Base-by-base conservation (phyloP, 2,329 filamentous ascomycete genomes). In the Rutstroemia sp. region DNA sequence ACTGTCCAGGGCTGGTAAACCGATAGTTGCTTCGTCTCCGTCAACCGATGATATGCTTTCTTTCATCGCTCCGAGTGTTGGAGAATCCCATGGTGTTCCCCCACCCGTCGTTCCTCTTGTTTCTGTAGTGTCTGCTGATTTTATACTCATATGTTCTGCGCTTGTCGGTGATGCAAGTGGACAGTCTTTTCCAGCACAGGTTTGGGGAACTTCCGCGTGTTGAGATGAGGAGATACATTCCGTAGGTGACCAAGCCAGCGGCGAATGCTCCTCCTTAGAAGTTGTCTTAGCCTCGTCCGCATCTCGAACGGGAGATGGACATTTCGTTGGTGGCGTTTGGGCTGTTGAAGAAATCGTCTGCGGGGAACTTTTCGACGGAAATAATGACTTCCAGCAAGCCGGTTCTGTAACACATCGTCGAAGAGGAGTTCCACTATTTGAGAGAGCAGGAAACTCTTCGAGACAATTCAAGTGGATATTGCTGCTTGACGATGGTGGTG, bases 141-240 rank as follows among this genome's bases (percentile, higher is more conserved):
- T 12, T 27, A 36, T 36, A 50, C 52, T 55, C 45, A 50, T 55
- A 36, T 36, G 50, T 50, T 42, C 46, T 34, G 46, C 38, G 1
- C 16, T 17, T 36, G 36, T 30, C 4, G 52, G 27, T 4, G 52
- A 40, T 7, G 16, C 5, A 50, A 50, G 12, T 25, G 8, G 4
- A 27, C 0, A 14, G 5, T 40, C 34, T 30, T 50, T 34, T 27
- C 34, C 46, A 8, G 7, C 5, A 17, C 8, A 14, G 14, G 14
- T 23, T 14, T 14, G 34, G 2, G 7, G 14, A 40, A 7, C 10
- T 19, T 19, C 21, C 21, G 6, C 8, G 3, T 14, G 34, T 19
- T 30, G n/a, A 38, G 19, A 16, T 36, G 30, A 27, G 19, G 39
- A 30, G 16, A 19, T 49, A 16, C 7, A 30, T 30, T 30, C 27